Conservation (phyloP, 75 land plant genomes). For the Selaginella tamariscina region DNA sequence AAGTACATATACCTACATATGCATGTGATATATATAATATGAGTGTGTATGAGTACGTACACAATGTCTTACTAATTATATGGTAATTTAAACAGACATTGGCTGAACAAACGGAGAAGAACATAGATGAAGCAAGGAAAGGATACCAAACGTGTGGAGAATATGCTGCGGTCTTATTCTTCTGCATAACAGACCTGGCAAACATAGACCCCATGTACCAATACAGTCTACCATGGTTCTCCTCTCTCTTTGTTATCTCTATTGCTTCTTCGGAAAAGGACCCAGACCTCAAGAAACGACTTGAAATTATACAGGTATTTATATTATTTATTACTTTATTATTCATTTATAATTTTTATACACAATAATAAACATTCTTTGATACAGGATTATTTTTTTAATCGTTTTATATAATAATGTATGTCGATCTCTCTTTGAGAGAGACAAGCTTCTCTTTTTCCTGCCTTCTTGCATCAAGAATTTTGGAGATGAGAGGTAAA, state of each 20-base stretch:
- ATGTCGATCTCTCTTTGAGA: constrained; percentile 35
- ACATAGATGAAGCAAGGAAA: constrained; percentile 33
- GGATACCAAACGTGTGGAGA: constrained; percentile 29
- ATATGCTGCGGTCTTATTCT: constrained; percentile 30
- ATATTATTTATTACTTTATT: too few species aligned
- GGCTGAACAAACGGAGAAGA: constrained; percentile 36
- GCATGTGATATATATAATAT: too few species aligned
- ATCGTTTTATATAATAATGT: constrained; percentile 25
- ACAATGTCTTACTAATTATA: neutral
- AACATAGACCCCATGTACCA: constrained; percentile 40
- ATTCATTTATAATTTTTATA: too few species aligned
- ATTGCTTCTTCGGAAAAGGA: constrained; percentile 24
- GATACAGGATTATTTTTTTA: too few species aligned
- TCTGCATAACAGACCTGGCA: constrained; percentile 33
- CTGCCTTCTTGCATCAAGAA: constrained; percentile 22
- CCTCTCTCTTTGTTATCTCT: constrained; percentile 25
- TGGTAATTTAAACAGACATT: constrained; percentile 17
- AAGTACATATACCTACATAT: too few species aligned
- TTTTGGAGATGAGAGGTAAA: constrained; percentile 27
- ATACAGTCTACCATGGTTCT: constrained; percentile 37
- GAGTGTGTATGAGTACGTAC: too few species aligned
- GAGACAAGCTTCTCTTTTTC: constrained; percentile 35
- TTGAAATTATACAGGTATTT: constrained; percentile 21
- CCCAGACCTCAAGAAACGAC: constrained; percentile 15
- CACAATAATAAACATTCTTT: too few species aligned